phyloP scores from a whole-genome alignment of 768 basidiomycete genomes.

The Lactifluus volemus region DNA sequence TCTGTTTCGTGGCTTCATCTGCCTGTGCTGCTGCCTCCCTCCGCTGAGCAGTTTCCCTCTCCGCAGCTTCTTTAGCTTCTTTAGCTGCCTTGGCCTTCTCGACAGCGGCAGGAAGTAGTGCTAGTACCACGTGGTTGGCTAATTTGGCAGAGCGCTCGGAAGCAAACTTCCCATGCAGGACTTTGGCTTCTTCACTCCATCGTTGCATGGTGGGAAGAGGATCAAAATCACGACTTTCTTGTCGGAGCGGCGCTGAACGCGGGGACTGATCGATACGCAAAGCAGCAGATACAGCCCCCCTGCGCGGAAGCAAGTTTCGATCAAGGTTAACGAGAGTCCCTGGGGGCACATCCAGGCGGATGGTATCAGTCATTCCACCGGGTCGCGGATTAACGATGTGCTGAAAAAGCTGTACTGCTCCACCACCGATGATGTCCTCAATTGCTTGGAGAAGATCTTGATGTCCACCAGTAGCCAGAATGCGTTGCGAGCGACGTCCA shows the following conservation, averaged over 20 bases:
- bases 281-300: slow-evolving; percentile 42
- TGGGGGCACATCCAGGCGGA: slow-evolving; percentile 70
- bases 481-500: slow-evolving; percentile 33
- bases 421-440: slow-evolving; percentile 72
- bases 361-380: slow-evolving; percentile 50
- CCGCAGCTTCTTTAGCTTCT: slow-evolving; percentile 42
- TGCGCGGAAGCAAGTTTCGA: slow-evolving; percentile 40
- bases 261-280: slow-evolving; percentile 52
- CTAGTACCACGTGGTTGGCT: slow-evolving; percentile 60
- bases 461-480: slow-evolving; percentile 34
- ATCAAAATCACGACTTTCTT: slow-evolving; percentile 57
- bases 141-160: slow-evolving; percentile 58
- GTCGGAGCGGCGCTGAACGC: slow-evolving; percentile 29
- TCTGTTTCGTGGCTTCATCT: slow-evolving; percentile 29
- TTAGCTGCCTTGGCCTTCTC: slow-evolving; percentile 42
- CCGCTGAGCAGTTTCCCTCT: slow-evolving; percentile 39
- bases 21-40: slow-evolving; percentile 29
- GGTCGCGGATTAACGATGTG: slow-evolving; percentile 60
- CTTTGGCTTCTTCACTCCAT: slow-evolving; percentile 85
- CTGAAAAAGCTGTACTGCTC: slow-evolving; percentile 76
- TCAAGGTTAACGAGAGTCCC: slow-evolving; percentile 54
- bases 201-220: slow-evolving; percentile 77
- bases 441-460: slow-evolving; percentile 64
- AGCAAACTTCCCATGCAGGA: slow-evolving; percentile 68
- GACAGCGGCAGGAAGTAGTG: slow-evolving; percentile 72